phyloP scores from a whole-genome alignment of 768 basidiomycete genomes.

The Dioszegia aurantiaca region DNA sequence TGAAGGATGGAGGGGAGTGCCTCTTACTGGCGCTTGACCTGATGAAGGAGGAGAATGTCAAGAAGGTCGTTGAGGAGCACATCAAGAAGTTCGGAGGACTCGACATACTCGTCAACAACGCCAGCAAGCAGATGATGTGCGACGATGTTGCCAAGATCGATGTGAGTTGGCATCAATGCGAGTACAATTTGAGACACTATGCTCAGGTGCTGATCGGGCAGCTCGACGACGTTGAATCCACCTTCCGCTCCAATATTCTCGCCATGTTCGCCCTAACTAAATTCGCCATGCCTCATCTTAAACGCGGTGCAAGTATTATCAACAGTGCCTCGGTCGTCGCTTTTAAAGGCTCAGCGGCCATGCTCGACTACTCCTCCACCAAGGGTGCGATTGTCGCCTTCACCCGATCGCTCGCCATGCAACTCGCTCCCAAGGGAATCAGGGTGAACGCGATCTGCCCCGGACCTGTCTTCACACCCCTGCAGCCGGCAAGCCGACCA shows the following conservation, averaged over 20 bases:
- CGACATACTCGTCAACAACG: constrained; percentile 63
- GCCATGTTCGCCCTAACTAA: constrained; percentile 63
- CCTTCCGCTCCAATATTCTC: constrained; percentile 62
- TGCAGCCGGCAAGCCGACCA: constrained; percentile 61
- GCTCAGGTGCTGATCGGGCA: constrained; percentile 16
- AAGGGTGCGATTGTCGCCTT: constrained; percentile 63
- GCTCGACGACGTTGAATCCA: constrained; percentile 59
- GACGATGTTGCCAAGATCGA: constrained; percentile 58
- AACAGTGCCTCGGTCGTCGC: constrained; percentile 62
- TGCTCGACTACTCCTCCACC: constrained; percentile 60
- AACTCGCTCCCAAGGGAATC: constrained; percentile 61
- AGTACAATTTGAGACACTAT: background rate
- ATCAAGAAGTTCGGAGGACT: constrained; percentile 54
- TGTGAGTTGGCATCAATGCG: no score
- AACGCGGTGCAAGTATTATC: constrained; percentile 62
- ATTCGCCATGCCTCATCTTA: constrained; percentile 62
- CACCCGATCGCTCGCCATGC: constrained; percentile 59
- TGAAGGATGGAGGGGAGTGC: constrained; percentile 54
- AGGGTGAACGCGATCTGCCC: constrained; percentile 58
- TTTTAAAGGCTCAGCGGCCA: constrained; percentile 38
- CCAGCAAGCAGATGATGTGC: constrained; percentile 54
- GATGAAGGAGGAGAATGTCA: constrained; percentile 54
- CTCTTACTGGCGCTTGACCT: constrained; percentile 55
- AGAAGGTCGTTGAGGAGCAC: constrained; percentile 58
- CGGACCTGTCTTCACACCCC: constrained; percentile 62